These are phyloP conservation scores for Rubia yunnanensis DNA, from an alignment of 257 asterid species.

Conservation along the genomic window DNA sequence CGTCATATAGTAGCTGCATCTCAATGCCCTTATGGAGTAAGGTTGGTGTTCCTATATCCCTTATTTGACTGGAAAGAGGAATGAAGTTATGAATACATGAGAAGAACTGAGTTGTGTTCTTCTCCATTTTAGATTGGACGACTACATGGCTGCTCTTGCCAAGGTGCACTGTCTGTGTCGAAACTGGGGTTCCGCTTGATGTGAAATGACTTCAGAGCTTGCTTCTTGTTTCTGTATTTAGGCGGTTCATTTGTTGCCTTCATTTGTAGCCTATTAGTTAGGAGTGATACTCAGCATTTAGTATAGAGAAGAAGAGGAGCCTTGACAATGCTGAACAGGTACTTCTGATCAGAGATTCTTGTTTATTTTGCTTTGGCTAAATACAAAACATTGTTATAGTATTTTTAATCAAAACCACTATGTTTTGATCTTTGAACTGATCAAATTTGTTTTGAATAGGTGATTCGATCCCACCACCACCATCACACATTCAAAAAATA, in stretches of 20 bases:
- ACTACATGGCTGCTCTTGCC: constrained; percentile 84
- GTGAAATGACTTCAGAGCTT: not conserved
- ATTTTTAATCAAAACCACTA: too few relatives aligned
- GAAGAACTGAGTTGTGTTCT: not conserved
- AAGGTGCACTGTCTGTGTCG: constrained; percentile 79
- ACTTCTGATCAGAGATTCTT: too few relatives aligned
- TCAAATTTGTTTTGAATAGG: too few relatives aligned
- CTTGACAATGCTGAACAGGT: too few relatives aligned
- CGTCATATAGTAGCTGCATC: constrained; percentile 54
- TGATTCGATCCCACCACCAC: too few relatives aligned
- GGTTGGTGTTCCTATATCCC: constrained; percentile 24
- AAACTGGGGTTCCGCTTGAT: constrained; percentile 38
- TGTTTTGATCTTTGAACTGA: too few relatives aligned
- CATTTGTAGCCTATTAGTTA: too few relatives aligned
- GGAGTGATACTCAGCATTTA: not conserved
- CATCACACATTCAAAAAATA: too few relatives aligned
- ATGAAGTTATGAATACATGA: not conserved
- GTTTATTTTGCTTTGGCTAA: too few relatives aligned
- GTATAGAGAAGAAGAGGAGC: too few relatives aligned
- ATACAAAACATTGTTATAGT: too few relatives aligned
- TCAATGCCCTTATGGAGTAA: constrained; percentile 68
- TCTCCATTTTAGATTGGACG: constrained; percentile 49
- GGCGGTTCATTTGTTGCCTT: too few relatives aligned
- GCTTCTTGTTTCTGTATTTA: not conserved
- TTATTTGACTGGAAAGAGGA: not conserved